Percentiles rank a stretch among this genome's conserved stretches.
phyloP scores from a whole-genome alignment of 2,329 filamentous ascomycete species.

The Tympanopsis confertula region DNA sequence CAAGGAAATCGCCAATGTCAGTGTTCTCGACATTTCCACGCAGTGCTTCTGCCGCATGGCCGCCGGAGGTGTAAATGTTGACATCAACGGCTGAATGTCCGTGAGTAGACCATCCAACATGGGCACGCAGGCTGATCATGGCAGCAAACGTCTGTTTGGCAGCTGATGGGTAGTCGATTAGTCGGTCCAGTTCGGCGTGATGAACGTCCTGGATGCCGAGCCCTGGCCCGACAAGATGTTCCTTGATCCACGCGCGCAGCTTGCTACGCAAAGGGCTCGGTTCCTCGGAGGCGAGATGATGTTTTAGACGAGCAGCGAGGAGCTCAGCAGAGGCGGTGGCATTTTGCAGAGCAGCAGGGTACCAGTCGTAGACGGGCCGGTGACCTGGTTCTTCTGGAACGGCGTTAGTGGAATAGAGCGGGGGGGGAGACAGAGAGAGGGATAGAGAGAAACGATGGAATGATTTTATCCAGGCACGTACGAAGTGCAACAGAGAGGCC shows the following conservation, averaged over 20 bases:
- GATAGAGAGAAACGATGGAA: not conserved
- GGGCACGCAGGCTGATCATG: conserved; percentile 77
- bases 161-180: conserved; percentile 45
- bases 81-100: conserved; percentile 91
- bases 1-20: conserved; percentile 74
- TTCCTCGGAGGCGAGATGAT: conserved; percentile 36
- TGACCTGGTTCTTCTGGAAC: conserved; percentile 33
- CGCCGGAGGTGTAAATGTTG: conserved; percentile 79
- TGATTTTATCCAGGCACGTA: conserved; percentile 22
- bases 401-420: conserved; percentile 1
- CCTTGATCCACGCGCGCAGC: conserved; percentile 49
- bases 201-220: conserved; percentile 69
- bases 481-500: conserved; percentile 73
- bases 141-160: conserved; percentile 58
- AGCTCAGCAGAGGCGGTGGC: conserved; percentile 70
- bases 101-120: conserved; percentile 88
- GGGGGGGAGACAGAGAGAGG: conserved; percentile 22
- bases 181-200: conserved; percentile 55
- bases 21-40: conserved; percentile 90
- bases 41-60: conserved; percentile 50
- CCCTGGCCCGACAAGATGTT: conserved; percentile 53
- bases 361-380: conserved; percentile 60
- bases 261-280: conserved; percentile 28
- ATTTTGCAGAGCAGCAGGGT: conserved; percentile 63
- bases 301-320: conserved; percentile 48